phyloP scores from a whole-genome alignment of 2,329 filamentous ascomycete genomes.

The Neophaeococcomyces aloes region DNA sequence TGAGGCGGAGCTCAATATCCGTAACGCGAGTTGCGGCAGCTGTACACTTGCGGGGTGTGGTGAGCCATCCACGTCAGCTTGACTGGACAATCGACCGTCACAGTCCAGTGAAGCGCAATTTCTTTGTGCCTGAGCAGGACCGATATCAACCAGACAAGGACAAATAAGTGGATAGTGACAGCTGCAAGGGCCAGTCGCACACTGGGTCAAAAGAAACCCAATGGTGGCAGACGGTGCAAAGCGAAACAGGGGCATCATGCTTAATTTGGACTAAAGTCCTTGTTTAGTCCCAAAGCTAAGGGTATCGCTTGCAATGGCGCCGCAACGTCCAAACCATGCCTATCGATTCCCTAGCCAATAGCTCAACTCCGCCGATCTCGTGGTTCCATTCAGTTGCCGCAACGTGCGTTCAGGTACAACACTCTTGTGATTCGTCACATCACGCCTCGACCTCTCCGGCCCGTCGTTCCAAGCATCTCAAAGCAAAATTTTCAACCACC shows the following conservation, averaged over 20 bases:
- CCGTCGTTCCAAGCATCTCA: not conserved
- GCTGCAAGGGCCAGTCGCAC: constrained; percentile 4
- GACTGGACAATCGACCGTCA: too few species aligned
- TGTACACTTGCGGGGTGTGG: too few species aligned
- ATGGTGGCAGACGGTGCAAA: too few species aligned
- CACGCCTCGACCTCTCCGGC: not conserved
- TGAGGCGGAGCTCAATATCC: too few species aligned
- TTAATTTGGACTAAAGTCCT: not conserved
- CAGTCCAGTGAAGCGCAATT: too few species aligned
- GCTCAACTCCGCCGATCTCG: not conserved
- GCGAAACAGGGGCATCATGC: constrained; percentile 2
- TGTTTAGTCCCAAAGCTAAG: not conserved
- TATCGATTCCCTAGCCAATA: not conserved
- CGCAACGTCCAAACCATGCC: not conserved
- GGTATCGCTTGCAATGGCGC: not conserved
- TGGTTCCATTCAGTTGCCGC: not conserved
- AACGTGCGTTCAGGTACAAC: constrained; percentile 2
- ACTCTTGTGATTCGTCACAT: not conserved
- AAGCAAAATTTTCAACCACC: not conserved
- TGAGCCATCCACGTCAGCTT: too few species aligned
- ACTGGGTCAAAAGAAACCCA: constrained; percentile 1
- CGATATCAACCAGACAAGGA: not conserved
- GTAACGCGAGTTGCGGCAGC: too few species aligned
- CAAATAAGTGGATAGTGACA: not conserved
- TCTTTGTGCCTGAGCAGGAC: too few species aligned